Base-by-base conservation (phyloP, 352 stramenopile genomes). In the Pseudoperonospora humuli region DNA sequence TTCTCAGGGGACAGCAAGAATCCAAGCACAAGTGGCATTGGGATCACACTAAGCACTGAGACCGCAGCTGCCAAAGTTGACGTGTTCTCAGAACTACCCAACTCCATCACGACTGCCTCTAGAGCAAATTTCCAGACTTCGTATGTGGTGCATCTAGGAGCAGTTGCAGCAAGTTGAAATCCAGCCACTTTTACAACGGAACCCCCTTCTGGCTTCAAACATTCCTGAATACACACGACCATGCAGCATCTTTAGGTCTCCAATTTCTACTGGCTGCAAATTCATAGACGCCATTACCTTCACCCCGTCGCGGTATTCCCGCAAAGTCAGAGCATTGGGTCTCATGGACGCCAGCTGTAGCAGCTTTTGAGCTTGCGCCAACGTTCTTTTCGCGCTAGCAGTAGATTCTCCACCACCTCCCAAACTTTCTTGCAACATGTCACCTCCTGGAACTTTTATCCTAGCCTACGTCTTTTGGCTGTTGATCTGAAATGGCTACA, bases 1-100 rank as follows among this genome's bases (percentile, higher is more conserved):
- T 71, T 70, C 38, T 93, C 80, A 8, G 61, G 57, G 7, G 75
- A 61, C 15, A 80, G 45, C 18, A 93, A 46, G 29, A 93, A 88
- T 1, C 62, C 39, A 11, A 92, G 42, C 15, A 89, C 56, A 11
- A 86, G 62, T 24, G 66, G 64, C 13, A 77, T 20, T 14, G 80
- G 80, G 18, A 87, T 50, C 24, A 75, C 54, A 42, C 72, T 59
- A 10, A 93, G 45, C 18, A 85, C 50, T 13, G 73, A n/a, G n/a
- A n/a, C n/a, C n/a, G 65, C 61, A 49, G 68, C 45, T 10, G 71
- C 40, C 13, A 93, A 39, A 42, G 75, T 58, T 1, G 62, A 55
- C 7, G 61, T 59, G 34, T 83, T 87, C 36, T 84, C 67, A 3
- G 77, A 82, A 25, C 70, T 68, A 17, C 70, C 77, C n/a, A 93